A percentile compares a stretch with the other conserved stretches of the same genome.
Evolutionary conservation across 331 rosid species (phyloP).

Genomic region (Rosa hybrid): DNA sequence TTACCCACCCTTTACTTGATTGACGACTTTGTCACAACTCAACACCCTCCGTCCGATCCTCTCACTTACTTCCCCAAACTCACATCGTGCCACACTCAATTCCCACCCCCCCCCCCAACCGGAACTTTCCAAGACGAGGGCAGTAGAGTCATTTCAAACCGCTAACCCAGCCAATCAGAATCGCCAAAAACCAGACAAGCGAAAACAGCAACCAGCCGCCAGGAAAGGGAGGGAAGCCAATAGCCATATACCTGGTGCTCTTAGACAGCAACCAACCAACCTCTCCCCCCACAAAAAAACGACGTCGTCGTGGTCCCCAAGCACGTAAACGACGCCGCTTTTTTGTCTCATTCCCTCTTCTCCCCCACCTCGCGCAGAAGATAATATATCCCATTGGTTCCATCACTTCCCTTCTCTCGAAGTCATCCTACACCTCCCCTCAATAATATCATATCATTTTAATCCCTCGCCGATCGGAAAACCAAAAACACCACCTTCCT

Average conservation of each 20-base stretch:
- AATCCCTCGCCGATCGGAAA: conserved; percentile 5
- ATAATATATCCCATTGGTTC: conserved; percentile 20
- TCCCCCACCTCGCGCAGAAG: conserved; percentile 12
- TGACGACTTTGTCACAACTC: neutral
- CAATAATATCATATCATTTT: neutral
- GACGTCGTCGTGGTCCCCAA: conserved; percentile 40
- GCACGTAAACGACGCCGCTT: conserved; percentile 43
- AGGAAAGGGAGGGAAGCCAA: conserved; percentile 20
- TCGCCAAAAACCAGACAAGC: neutral
- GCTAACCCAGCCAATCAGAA: neutral
- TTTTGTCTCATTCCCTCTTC: conserved; percentile 22
- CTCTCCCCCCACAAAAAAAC: neutral
- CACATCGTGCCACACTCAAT: neutral
- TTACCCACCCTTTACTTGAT: neutral
- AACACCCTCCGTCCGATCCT: neutral
- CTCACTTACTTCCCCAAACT: neutral
- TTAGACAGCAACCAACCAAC: conserved; percentile 21
- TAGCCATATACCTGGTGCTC: neutral
- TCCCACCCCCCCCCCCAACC: too few species aligned
- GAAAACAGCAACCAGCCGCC: conserved; percentile 8
- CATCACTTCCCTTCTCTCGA: conserved; percentile 16
- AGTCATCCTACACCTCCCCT: conserved; percentile 4
- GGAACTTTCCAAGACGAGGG: conserved; percentile 3
- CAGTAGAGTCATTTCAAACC: neutral
- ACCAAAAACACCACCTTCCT: too few species aligned